Evolutionary conservation across 768 basidiomycete species (phyloP).

Genomic region (Hemileccinum rubropunctum): DNA sequence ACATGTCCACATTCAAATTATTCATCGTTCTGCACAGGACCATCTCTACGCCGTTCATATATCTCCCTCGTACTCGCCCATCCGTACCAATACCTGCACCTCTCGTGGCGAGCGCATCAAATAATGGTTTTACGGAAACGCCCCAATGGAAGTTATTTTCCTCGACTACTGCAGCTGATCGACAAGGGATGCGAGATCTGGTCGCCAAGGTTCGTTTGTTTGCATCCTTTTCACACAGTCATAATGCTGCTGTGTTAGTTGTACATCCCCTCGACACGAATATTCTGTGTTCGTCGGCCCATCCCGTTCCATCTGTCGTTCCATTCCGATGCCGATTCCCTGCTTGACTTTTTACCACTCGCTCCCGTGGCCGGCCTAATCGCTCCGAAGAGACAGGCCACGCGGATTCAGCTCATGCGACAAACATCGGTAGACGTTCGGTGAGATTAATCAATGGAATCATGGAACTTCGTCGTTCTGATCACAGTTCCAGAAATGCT

Average conservation of each 20-base stretch:
- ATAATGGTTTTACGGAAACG: constrained; percentile 41
- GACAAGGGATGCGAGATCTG: constrained; percentile 39
- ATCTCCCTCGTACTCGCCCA: constrained; percentile 65
- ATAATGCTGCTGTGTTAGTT: constrained; percentile 24
- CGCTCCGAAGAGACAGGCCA: constrained; percentile 34
- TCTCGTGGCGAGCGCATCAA: constrained; percentile 28
- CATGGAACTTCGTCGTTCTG: background rate
- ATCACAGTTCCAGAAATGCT: constrained; percentile 39
- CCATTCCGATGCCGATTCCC: constrained; percentile 51
- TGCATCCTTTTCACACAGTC: background rate
- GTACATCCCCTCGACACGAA: constrained; percentile 58
- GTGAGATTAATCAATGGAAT: constrained; percentile 23
- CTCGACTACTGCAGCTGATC: constrained; percentile 41
- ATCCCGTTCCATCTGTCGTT: constrained; percentile 71
- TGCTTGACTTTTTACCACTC: constrained; percentile 59
- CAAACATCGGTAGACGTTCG: constrained; percentile 67
- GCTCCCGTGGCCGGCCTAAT: constrained; percentile 43
- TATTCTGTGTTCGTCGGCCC: constrained; percentile 52
- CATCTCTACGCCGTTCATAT: constrained; percentile 60
- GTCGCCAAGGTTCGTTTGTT: constrained; percentile 25
- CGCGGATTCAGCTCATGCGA: constrained; percentile 60
- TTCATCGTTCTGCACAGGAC: constrained; percentile 33
- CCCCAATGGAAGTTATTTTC: constrained; percentile 51
- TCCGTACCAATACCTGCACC: constrained; percentile 48
- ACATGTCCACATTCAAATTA: background rate